Conservation (phyloP, 768 basidiomycete species). For the Calocybe gangraenosa region DNA sequence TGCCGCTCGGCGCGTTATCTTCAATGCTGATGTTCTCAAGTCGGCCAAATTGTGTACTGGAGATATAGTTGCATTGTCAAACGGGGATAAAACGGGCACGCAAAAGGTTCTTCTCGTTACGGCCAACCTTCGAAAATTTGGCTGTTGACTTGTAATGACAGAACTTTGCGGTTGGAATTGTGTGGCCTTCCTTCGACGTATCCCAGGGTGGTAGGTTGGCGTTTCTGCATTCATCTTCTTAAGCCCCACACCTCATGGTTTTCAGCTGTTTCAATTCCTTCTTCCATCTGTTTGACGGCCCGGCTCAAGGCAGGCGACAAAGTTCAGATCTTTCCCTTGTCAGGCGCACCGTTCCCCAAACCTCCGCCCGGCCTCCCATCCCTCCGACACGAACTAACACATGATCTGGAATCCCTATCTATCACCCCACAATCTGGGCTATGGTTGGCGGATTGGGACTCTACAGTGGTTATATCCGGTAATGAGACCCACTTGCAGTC, state of each 20-base stretch:
- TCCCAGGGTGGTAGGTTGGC: slow-evolving; percentile 50
- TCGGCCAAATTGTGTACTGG: slow-evolving; percentile 60
- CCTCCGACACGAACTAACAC: slow-evolving; percentile 36
- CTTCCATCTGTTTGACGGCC: slow-evolving; percentile 59
- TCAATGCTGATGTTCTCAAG: slow-evolving; percentile 62
- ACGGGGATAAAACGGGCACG: slow-evolving; percentile 26
- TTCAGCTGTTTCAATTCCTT: slow-evolving; percentile 53
- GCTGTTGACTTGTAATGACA: slow-evolving; percentile 24
- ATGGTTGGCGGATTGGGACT: slow-evolving; percentile 72
- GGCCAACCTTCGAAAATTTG: background rate
- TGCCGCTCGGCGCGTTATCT: slow-evolving; percentile 56
- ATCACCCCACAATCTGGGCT: slow-evolving; percentile 36
- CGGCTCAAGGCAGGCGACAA: slow-evolving; percentile 44
- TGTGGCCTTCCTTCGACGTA: slow-evolving; percentile 72
- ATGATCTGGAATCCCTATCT: slow-evolving; percentile 40
- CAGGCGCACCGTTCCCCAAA: slow-evolving; percentile 31
- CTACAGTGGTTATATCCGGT: slow-evolving; percentile 41
- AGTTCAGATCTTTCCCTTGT: slow-evolving; percentile 47
- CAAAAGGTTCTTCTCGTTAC: slow-evolving; percentile 21
- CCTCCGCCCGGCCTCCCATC: slow-evolving; percentile 44
- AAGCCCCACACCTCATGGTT: slow-evolving; percentile 9
- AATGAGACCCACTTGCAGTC: slow-evolving; percentile 23
- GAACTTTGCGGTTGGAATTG: slow-evolving; percentile 64
- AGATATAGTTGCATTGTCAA: slow-evolving; percentile 58
- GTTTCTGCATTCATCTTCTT: slow-evolving; percentile 13